Evolutionary conservation across 1,139 yeast genomes (phyloP).

Genomic region (Hyphopichia khmerensis): DNA sequence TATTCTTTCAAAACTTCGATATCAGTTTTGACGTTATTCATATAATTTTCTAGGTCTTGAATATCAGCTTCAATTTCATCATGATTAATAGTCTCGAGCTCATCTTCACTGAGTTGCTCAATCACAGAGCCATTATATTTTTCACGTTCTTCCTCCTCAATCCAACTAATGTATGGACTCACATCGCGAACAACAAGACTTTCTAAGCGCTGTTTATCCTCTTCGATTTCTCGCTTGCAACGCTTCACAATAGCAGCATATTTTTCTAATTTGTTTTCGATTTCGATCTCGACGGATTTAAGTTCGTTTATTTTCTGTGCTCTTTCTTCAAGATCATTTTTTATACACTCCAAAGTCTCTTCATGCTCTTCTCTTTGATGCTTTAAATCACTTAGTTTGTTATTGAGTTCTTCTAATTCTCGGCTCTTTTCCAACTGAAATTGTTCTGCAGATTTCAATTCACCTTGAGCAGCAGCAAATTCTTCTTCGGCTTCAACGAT

Average conservation of each 20-base stretch:
- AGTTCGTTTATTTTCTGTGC: conserved; percentile 57
- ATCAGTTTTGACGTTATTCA: conserved; percentile 64
- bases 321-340: conserved; percentile 49
- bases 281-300: conserved; percentile 69
- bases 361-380: conserved; percentile 33
- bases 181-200: conserved; percentile 53
- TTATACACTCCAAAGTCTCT: conserved; percentile 35
- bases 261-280: conserved; percentile 64
- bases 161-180: conserved; percentile 49
- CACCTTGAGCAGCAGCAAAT: conserved; percentile 27
- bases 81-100: conserved; percentile 50
- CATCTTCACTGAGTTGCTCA: conserved; percentile 50
- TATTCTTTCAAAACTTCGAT: conserved; percentile 77
- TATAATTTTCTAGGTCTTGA: conserved; percentile 52
- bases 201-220: conserved; percentile 37
- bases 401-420: conserved; percentile 33
- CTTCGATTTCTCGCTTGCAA: conserved; percentile 36
- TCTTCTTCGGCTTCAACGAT: conserved; percentile 45
- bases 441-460: conserved; percentile 24
- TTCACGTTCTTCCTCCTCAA: conserved; percentile 35
- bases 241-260: conserved; percentile 43
- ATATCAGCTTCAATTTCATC: conserved; percentile 54
- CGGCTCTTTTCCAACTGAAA: conserved; percentile 33
- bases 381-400: conserved; percentile 22
- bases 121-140: conserved; percentile 37